These are phyloP conservation scores for Pilaira anomala DNA, from an alignment of 192 early-diverging fungal genomes.

Conservation along the genomic window DNA sequence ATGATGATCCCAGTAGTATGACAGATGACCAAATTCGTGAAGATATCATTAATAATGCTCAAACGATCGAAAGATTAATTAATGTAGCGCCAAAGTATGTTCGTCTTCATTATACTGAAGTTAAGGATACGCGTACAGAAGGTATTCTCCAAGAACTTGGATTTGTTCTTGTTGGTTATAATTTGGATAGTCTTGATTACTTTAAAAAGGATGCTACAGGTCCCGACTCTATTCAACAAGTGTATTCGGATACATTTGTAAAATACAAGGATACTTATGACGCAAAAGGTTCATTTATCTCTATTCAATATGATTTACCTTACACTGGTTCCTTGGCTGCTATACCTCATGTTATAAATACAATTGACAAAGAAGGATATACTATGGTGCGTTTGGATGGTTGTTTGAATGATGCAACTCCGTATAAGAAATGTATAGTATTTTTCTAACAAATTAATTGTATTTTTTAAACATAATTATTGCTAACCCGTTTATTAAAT, in stretches of 20 bases:
- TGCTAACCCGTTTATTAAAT: neutral
- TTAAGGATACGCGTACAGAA: conserved; percentile 40
- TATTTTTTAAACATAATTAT: neutral
- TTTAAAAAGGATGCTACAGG: conserved; percentile 25
- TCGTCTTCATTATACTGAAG: conserved; percentile 41
- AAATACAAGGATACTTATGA: conserved; percentile 47
- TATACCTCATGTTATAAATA: conserved; percentile 38
- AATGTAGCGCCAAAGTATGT: conserved; percentile 49
- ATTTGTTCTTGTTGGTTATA: conserved; percentile 47
- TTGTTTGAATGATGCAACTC: conserved; percentile 41
- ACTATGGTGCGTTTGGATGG: conserved; percentile 53
- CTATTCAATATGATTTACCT: conserved; percentile 48
- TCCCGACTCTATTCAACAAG: conserved; percentile 29
- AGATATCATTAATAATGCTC: conserved; percentile 45
- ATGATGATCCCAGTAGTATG: conserved; percentile 41
- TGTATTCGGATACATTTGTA: conserved; percentile 41
- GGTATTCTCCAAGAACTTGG: conserved; percentile 40
- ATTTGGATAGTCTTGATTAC: conserved; percentile 49
- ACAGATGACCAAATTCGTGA: conserved; percentile 38
- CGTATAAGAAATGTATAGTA: conserved; percentile 45
- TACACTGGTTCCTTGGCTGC: conserved; percentile 41
- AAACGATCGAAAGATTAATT: conserved; percentile 40
- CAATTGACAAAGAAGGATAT: conserved; percentile 47
- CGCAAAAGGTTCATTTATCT: conserved; percentile 47
- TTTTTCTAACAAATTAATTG: neutral